A percentile compares a stretch with the other conserved stretches of the same genome.
phyloP scores from a whole-genome alignment of 192 early-diverging fungal genomes.

The Fimicolochytrium jonesii region DNA sequence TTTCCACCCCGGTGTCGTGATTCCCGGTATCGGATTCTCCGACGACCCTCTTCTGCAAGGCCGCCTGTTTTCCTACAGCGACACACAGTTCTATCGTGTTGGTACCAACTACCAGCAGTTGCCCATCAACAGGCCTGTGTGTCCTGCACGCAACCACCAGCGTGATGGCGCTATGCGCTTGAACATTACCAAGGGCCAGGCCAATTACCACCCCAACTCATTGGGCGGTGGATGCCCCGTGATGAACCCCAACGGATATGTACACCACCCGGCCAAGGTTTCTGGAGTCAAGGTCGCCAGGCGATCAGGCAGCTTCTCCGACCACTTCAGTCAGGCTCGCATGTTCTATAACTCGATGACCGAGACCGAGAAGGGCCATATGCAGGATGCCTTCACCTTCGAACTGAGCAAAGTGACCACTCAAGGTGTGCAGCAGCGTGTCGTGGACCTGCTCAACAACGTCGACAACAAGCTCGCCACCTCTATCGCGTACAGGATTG shows the following conservation, averaged over 20 bases:
- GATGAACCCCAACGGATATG: slow-evolving; percentile 2
- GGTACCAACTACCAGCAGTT: slow-evolving; percentile 73
- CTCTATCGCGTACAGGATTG: slow-evolving; percentile 1
- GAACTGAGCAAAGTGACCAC: slow-evolving; percentile 13
- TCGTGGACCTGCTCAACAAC: slow-evolving; percentile 17
- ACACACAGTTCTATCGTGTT: slow-evolving; percentile 33
- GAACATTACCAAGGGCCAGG: slow-evolving; percentile 15
- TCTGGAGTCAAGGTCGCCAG: not conserved
- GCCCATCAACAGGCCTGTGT: slow-evolving; percentile 74
- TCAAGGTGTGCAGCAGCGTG: slow-evolving; percentile 10
- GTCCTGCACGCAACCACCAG: slow-evolving; percentile 62
- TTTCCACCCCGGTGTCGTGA: slow-evolving; percentile 71
- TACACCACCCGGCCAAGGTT: slow-evolving; percentile 10
- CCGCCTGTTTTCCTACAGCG: slow-evolving; percentile 71
- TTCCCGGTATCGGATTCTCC: slow-evolving; percentile 76
- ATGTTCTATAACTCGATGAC: slow-evolving; percentile 26
- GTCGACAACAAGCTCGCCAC: slow-evolving; percentile 12
- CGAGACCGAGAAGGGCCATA: slow-evolving; percentile 20
- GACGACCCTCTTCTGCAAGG: slow-evolving; percentile 82
- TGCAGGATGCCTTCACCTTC: slow-evolving; percentile 11
- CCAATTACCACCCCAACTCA: slow-evolving; percentile 20
- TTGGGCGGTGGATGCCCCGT: slow-evolving; percentile 14
- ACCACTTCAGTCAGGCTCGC: slow-evolving; percentile 21
- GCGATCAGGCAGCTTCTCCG: not conserved
- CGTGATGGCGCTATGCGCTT: slow-evolving; percentile 63